Conservation (phyloP, 2,329 filamentous ascomycete species). For the Fusarium bulbicola region DNA sequence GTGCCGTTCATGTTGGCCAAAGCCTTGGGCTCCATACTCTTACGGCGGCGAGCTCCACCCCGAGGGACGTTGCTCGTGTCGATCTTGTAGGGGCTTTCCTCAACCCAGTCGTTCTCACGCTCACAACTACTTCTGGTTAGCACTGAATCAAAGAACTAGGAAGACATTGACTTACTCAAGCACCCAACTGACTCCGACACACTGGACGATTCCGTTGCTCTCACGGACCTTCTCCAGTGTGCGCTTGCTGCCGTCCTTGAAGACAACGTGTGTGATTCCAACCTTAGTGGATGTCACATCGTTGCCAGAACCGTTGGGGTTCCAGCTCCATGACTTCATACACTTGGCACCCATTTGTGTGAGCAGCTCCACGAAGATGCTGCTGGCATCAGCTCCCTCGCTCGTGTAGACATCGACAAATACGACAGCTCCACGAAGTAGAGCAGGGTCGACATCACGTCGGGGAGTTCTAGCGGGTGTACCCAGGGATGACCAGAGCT, state of each 20-base stretch:
- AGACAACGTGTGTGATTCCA: constrained; percentile 88
- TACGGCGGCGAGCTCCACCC: constrained; percentile 75
- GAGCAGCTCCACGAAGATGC: constrained; percentile 82
- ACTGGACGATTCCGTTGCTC: constrained; percentile 78
- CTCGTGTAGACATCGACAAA: constrained; percentile 86
- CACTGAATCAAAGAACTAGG: not conserved
- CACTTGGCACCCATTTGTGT: constrained; percentile 84
- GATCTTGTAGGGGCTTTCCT: constrained; percentile 75
- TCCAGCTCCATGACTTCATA: constrained; percentile 80
- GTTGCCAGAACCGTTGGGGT: constrained; percentile 55
- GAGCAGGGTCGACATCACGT: constrained; percentile 59
- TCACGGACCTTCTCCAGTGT: constrained; percentile 84
- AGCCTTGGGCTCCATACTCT: constrained; percentile 82
- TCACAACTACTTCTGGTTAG: constrained; percentile 69
- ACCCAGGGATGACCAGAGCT: constrained; percentile 62
- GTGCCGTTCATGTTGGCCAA: constrained; percentile 75
- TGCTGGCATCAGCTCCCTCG: constrained; percentile 81
- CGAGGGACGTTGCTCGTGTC: constrained; percentile 74
- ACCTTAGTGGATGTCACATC: constrained; percentile 61
- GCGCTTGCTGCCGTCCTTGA: constrained; percentile 83
- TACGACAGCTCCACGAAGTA: constrained; percentile 77
- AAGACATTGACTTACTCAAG: constrained; percentile 72
- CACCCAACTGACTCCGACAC: constrained; percentile 89
- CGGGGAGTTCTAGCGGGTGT: constrained; percentile 67
- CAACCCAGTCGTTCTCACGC: constrained; percentile 78